Conservation (phyloP, 2,329 filamentous ascomycete genomes). For the Nemania bipapillata region DNA sequence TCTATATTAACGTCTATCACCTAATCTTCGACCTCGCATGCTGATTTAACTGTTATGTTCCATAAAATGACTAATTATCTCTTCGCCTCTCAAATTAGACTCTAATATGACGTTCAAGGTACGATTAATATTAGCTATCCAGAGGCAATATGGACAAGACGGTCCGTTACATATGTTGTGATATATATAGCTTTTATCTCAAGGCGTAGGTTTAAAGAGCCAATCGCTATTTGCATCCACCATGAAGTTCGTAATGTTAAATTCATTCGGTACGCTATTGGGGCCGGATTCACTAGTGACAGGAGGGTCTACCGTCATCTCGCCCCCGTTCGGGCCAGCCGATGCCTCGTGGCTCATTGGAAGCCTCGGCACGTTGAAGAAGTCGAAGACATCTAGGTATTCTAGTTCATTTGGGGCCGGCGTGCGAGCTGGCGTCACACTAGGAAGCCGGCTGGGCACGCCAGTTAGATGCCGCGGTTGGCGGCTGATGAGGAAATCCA, state of each 20-base stretch:
- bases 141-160: neutral
- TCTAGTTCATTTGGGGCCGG: conserved; percentile 85
- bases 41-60: neutral
- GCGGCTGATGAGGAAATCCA: conserved; percentile 87
- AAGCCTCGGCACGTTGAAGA: conserved; percentile 88
- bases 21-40: neutral
- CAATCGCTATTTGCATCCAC: conserved; percentile 78
- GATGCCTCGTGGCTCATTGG: conserved; percentile 58
- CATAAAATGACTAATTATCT: neutral
- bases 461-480: conserved; percentile 69
- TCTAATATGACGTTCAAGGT: neutral
- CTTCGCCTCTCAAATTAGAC: neutral
- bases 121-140: neutral
- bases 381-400: conserved; percentile 92
- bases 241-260: conserved; percentile 83
- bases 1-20: conserved; percentile 4
- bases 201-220: conserved; percentile 67
- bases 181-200: conserved; percentile 6
- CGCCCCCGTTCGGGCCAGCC: conserved; percentile 39
- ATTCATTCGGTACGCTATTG: conserved; percentile 64
- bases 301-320: conserved; percentile 37
- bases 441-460: conserved; percentile 59
- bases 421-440: conserved; percentile 70
- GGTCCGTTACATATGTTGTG: neutral
- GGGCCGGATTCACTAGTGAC: conserved; percentile 41